A percentile compares a stretch with the other conserved stretches of the same genome.
phyloP scores from a whole-genome alignment of 768 basidiomycete species.

The Serendipita sp. region DNA sequence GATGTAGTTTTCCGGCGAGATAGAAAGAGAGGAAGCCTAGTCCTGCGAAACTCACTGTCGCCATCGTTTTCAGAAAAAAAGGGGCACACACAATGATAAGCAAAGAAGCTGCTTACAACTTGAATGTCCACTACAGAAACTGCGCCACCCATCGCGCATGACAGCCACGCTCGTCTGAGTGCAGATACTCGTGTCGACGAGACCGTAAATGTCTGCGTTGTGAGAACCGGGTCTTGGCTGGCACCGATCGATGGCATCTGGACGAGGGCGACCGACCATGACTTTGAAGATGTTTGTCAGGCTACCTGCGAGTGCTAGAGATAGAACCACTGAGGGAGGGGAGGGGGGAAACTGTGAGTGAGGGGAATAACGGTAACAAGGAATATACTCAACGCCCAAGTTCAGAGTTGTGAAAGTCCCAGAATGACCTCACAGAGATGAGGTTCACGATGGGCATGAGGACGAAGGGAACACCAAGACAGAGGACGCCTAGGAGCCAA shows the following conservation, averaged over 20 bases:
- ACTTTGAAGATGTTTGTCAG: constrained; percentile 77
- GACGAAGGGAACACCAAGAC: constrained; percentile 44
- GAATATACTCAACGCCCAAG: constrained; percentile 25
- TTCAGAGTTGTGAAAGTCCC: constrained; percentile 63
- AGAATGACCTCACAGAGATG: constrained; percentile 61
- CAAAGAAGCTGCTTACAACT: constrained; percentile 37
- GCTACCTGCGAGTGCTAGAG: constrained; percentile 58
- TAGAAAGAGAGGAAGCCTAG: constrained; percentile 81
- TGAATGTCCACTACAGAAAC: constrained; percentile 85
- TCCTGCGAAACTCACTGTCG: constrained; percentile 77
- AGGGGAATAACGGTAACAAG: background rate
- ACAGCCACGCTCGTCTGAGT: constrained; percentile 44
- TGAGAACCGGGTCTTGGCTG: constrained; percentile 44
- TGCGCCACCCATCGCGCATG: constrained; percentile 73
- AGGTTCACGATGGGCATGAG: constrained; percentile 55
- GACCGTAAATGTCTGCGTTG: constrained; percentile 49
- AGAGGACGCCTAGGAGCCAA: constrained; percentile 24
- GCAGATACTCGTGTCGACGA: constrained; percentile 65
- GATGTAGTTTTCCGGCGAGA: constrained; percentile 78
- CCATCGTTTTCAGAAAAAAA: background rate
- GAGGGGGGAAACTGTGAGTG: background rate
- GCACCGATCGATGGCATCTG: constrained; percentile 62
- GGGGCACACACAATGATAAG: background rate
- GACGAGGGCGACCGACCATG: constrained; percentile 78
- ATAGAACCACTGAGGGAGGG: constrained; percentile 39